A percentile compares a stretch with the other conserved stretches of the same genome.
These are phyloP conservation scores for Nakazawaea holstii DNA, from an alignment of 805 yeast species.

Conservation along the genomic window DNA sequence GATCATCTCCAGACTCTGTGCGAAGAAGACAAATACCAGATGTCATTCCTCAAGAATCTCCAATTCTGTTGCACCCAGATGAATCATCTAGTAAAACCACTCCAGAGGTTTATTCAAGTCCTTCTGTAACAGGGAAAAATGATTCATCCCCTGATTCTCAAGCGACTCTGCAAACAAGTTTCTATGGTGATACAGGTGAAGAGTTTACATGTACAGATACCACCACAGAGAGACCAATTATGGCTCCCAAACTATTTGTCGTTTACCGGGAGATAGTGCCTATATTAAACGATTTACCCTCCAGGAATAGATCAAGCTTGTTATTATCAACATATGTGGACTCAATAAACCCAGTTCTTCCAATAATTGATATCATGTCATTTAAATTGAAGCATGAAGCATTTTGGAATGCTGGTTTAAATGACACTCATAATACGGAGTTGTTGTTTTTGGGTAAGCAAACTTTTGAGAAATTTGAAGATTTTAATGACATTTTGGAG, in stretches of 20 bases:
- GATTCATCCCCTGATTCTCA: background rate
- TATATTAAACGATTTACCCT: conserved; percentile 37
- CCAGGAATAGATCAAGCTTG: conserved; percentile 43
- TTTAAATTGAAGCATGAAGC: conserved; percentile 41
- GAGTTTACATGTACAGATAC: background rate
- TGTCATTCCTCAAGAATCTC: too few species aligned
- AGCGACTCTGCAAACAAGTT: background rate
- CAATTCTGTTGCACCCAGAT: too few species aligned
- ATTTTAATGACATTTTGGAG: conserved; percentile 24
- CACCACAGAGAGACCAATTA: conserved; percentile 7
- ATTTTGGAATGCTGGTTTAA: conserved; percentile 39
- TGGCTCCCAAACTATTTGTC: conserved; percentile 18
- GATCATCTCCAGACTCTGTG: too few species aligned
- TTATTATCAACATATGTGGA: conserved; percentile 40
- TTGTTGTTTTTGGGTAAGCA: conserved; percentile 15
- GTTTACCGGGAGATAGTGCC: conserved; percentile 18
- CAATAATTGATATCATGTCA: conserved; percentile 42
- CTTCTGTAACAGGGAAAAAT: background rate
- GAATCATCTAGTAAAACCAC: too few species aligned
- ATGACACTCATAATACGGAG: conserved; percentile 17
- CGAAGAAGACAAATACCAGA: too few species aligned
- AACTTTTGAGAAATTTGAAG: conserved; percentile 8
- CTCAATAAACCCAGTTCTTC: conserved; percentile 52
- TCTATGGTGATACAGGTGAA: background rate
- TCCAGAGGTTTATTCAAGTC: background rate